These are phyloP conservation scores for Thelonectria olida DNA, from an alignment of 2,329 filamentous ascomycete species.

Conservation along the genomic window DNA sequence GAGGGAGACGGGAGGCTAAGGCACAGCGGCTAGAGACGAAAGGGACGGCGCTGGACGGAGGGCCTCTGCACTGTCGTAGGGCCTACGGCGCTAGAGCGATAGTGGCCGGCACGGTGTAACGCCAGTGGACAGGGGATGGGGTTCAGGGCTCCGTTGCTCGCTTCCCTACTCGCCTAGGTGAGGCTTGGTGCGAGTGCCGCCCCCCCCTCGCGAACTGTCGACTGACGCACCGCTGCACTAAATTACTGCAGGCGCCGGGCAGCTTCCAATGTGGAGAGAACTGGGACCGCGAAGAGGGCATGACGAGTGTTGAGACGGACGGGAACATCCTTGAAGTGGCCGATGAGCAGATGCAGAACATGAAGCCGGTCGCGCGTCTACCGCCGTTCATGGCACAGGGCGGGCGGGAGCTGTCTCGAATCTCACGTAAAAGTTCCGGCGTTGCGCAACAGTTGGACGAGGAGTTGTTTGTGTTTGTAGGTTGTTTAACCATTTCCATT, in stretches of 20 bases:
- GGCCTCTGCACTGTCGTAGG: neutral
- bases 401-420: neutral
- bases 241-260: constrained; percentile 25
- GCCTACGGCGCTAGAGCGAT: constrained; percentile 20
- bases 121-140: constrained; percentile 37
- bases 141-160: constrained; percentile 29
- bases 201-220: constrained; percentile 23
- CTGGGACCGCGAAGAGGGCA: neutral
- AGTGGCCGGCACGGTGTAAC: constrained; percentile 40
- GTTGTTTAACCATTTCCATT: constrained; percentile 7
- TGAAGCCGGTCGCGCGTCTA: neutral
- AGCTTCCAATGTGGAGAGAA: neutral
- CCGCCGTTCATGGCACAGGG: neutral
- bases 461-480: neutral
- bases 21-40: constrained; percentile 30
- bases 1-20: constrained; percentile 28
- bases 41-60: constrained; percentile 5
- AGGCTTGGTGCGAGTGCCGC: no score
- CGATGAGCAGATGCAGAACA: neutral
- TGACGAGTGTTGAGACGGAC: neutral
- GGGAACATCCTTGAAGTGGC: neutral
- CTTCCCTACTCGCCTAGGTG: constrained; percentile 19
- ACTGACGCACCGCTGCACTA: constrained; percentile 32
- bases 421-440: constrained; percentile 7
- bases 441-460: constrained; percentile 12